Percentiles rank a stretch among this genome's conserved stretches.
phyloP scores from a whole-genome alignment of 441 rosid species.

The Jatropha multifida region DNA sequence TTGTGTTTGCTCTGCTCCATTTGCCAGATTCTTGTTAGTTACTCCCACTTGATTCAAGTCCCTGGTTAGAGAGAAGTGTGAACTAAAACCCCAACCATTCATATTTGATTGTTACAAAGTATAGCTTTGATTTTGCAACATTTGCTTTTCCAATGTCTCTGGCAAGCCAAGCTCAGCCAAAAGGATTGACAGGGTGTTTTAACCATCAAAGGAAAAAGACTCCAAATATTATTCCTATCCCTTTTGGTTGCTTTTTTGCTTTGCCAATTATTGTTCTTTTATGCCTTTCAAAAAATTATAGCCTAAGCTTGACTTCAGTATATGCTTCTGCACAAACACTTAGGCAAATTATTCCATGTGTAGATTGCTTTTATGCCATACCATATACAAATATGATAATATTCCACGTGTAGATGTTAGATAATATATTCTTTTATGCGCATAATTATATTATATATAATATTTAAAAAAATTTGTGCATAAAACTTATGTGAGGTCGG shows the following conservation, averaged over 20 bases:
- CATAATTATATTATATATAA: too few relatives aligned
- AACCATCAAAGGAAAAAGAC: not conserved
- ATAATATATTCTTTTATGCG: too few relatives aligned
- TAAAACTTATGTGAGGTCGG: not conserved
- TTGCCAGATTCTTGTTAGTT: conserved; percentile 39
- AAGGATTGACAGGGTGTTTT: too few relatives aligned
- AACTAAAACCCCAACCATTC: conserved; percentile 18
- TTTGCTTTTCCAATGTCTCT: not conserved
- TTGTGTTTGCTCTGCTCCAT: conserved; percentile 39
- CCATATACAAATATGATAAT: not conserved
- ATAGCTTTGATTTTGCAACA: conserved; percentile 8
- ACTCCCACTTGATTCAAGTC: conserved; percentile 21
- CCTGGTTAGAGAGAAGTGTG: conserved; percentile 25
- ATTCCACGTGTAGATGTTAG: too few relatives aligned
- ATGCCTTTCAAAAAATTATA: not conserved
- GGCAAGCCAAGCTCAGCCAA: not conserved
- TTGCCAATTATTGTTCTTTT: not conserved
- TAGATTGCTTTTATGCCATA: not conserved
- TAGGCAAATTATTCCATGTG: not conserved
- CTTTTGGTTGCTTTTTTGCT: conserved; percentile 1
- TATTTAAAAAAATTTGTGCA: too few relatives aligned
- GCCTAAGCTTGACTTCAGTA: not conserved
- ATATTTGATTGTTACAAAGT: conserved; percentile 14
- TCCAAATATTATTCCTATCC: conserved; percentile 6
- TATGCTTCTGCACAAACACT: not conserved